phyloP scores from a whole-genome alignment of 2,329 filamentous ascomycete species.

The Cryphonectria naterciae region DNA sequence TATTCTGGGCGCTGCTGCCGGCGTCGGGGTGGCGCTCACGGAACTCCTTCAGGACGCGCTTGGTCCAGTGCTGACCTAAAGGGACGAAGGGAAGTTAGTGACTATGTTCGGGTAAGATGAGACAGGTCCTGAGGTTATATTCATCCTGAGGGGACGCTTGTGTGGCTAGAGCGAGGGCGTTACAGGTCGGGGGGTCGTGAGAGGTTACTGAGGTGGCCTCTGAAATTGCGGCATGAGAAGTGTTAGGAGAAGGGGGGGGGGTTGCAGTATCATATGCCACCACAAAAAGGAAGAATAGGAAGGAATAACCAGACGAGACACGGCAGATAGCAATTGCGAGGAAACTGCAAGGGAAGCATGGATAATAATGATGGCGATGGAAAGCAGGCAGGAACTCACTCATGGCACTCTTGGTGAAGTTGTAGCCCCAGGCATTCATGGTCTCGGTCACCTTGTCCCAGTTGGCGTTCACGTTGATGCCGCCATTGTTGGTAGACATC shows the following conservation, averaged over 20 bases:
- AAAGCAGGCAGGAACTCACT: constrained; percentile 18
- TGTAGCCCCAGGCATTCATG: constrained; percentile 25
- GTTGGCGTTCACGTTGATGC: constrained; percentile 22
- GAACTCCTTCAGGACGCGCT: constrained; percentile 22
- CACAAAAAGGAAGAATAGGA: neutral
- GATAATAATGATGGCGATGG: neutral
- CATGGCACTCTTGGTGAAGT: constrained; percentile 24
- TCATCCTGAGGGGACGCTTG: neutral
- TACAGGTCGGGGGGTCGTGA: no score
- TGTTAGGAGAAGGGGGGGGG: neutral
- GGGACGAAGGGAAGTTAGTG: neutral
- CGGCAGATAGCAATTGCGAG: no score
- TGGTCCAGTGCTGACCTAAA: constrained; percentile 28
- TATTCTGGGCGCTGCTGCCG: neutral
- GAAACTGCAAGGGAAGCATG: neutral
- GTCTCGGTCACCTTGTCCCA: constrained; percentile 19
- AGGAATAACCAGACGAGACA: neutral
- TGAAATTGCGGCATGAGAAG: neutral
- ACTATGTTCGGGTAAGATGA: neutral
- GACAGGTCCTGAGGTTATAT: neutral
- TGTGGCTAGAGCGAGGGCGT: neutral
- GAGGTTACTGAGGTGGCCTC: neutral
- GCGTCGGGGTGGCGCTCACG: constrained; percentile 23
- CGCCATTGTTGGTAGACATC: constrained; percentile 22
- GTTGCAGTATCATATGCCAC: neutral